Base-by-base conservation (phyloP, 2,329 filamentous ascomycete genomes). In the Ascochyta viciae-villosae region DNA sequence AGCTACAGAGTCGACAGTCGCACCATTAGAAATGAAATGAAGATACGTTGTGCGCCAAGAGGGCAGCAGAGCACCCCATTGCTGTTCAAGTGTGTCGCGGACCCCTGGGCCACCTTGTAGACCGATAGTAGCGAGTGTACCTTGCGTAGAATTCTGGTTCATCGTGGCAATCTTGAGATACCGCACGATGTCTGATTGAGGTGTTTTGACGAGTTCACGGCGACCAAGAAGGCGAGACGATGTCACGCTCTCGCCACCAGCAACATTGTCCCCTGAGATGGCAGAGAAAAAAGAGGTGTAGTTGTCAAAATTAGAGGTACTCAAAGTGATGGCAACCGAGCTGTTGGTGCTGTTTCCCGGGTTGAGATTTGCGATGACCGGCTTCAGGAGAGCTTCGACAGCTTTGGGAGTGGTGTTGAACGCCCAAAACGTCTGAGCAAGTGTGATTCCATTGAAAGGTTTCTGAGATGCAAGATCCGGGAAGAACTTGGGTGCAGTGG, bases 31-130 rank as follows among this genome's bases (percentile, higher is more conserved):
- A 44, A 73, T 68, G 13, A 69, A 53, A 34, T 75, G 73, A 2
- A 71, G 48, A 22, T 77, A 77, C 4, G 73, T 66, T 2, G 55
- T 58, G 19, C 70, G 66, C 76, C 76, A 78, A 0, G 70, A 70
- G 0, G 71, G 70, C 27, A 67, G 58, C 19, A 75, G 59, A 7
- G 72, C 65, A 26, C 71, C 72, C 54, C 54, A 70, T 26, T 31
- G 57, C 8, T 47, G n/a, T 3, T 49, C 38, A 2, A 64, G 46
- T 0, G 50, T 60, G 23, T 68, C 56, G 24, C 61, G 58, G 2
- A 72, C 66, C 13, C 72, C 71, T 5, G 66, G 63, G 1, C 73
- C 73, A 23, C 64, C 71, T 39, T 68, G 64, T 1, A 74, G 42
- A 13, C 71, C 68, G 50, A 72, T 38, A 16, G 61, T 63, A 42